Base-by-base conservation (phyloP, 202 grass and related monocot genomes). In the Hordeum pubiflorum region DNA sequence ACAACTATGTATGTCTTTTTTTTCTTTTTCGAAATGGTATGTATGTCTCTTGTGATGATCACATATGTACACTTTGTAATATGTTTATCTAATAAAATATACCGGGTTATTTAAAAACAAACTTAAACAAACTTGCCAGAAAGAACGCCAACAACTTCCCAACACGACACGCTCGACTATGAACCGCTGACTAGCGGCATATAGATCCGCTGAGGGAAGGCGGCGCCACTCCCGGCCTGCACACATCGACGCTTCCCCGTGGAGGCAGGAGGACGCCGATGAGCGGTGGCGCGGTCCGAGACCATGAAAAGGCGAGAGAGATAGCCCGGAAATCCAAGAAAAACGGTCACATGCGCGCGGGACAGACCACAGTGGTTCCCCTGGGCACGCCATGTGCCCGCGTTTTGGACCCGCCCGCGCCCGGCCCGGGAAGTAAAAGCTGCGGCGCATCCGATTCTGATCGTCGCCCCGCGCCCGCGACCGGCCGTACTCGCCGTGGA, bases 321-420 rank as follows among this genome's bases (percentile, higher is more conserved):
- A 36, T 52, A 8, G 2, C 17, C 24, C 24, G 13, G 59, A 62
- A 62, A 37, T 6, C 68, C 4, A 63, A 74, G 24, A 31, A 46
- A 74, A 38, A 38, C 12, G 37, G 5, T 88, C 76, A 81, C 82
- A 85, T 81, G 77, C 69, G 70, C 21, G 22, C 52, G n/a, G 14
- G 22, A 56, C 68, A 29, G 9, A 3, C 54, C 62, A 14, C 18
- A 37, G 40, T 23, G 76, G 69, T 10, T 26, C 64, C 14, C 68
- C 73, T 44, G 78, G 41, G 59, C 77, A 76, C 77, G 56, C 33
- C 82, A 81, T 65, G 82, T 85, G 87, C 81, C 24, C 62, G 59
- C 38, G 22, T 74, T 26, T 63, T 37, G 38, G 14, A 13, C 48
- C 24, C 9, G 55, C 73, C 20, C 31, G 31, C 31, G 31, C 31